Evolutionary conservation across 305 asterid species (phyloP), one percentile per base, ranked within the genome.

Genomic region (Solanum hybrid): DNA sequence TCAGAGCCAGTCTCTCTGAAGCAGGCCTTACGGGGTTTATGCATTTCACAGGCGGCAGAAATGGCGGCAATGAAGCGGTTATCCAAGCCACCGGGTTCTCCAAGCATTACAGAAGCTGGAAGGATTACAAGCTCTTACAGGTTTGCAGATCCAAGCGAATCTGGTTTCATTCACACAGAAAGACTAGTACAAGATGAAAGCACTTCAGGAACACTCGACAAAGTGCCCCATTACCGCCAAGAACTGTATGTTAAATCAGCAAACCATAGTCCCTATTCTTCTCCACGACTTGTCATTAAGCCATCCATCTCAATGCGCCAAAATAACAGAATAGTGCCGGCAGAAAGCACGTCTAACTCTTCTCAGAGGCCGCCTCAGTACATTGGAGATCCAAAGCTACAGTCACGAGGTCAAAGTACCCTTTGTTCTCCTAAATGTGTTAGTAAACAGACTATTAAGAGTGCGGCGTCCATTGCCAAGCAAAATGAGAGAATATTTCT

Each of bases 41-140:
- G 99, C 93, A 96, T 97, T 92, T 96, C 99, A 61, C 99, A 96
- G 93, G 99, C 99, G 26, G 96, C 98, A 8, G 99, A 97, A 92
- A 93, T 93, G 94, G 99, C 99, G 64, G 96, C 98, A 57, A 79
- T 91, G 87, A 97, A 94, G 92, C 92, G 99, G 42, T 80, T 93
- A 22, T 92, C 98, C 42, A 93, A 93, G 93, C 89, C 94, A 82
- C 93, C 96, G 8, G 96, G 96, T 14, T 95, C 99, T 90, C 99
- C 98, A 37, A 91, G 97, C 83, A 40, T 95, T 34, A 94, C 93
- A 6, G 97, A 95, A 91, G 89, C 95, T 89, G 96, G 96, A 75
- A 94, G 91, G 89, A 37, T 71, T 89, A 67, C 92, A 67, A 92
- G 88, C 88, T 87, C 90, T 80, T 94, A 83, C 91, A 92, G 93